phyloP scores from a whole-genome alignment of 2,329 filamentous ascomycete species.

The Calonectria leucothoes region DNA sequence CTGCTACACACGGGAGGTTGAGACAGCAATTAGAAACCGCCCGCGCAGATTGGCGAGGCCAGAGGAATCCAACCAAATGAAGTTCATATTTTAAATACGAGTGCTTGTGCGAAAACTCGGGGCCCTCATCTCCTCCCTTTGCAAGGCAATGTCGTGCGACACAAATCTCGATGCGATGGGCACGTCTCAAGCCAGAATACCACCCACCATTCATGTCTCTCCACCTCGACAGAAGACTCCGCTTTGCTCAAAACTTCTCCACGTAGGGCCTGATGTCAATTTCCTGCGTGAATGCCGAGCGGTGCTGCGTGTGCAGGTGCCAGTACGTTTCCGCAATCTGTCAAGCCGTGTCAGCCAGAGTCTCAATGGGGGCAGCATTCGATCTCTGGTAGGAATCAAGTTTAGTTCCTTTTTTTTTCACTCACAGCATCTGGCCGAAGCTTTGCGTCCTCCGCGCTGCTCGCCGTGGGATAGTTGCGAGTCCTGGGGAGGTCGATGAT shows the following conservation, averaged over 20 bases:
- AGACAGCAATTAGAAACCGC: not conserved
- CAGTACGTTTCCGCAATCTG: conserved; percentile 91
- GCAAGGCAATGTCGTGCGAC: not conserved
- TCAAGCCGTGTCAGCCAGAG: conserved; percentile 18
- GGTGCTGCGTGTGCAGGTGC: conserved; percentile 83
- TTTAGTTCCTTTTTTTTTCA: conserved; percentile 35
- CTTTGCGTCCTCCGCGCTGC: conserved; percentile 67
- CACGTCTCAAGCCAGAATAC: not conserved
- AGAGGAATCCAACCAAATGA: not conserved
- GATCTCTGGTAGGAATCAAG: no score
- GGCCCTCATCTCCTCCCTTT: not conserved
- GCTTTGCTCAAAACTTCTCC: conserved; percentile 78
- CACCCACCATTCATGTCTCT: not conserved
- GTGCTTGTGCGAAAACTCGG: not conserved
- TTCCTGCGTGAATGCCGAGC: conserved; percentile 84
- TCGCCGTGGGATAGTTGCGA: conserved; percentile 61
- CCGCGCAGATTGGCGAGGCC: no score
- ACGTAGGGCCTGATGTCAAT: conserved; percentile 83
- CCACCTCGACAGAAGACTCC: not conserved
- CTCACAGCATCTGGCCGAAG: conserved; percentile 80
- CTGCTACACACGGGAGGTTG: not conserved
- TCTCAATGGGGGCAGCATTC: not conserved
- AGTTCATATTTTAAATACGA: not conserved
- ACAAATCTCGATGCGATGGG: not conserved
- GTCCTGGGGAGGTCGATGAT: conserved; percentile 84